Percentiles rank a stretch among this genome's conserved stretches.
phyloP scores from a whole-genome alignment of 2,329 filamentous ascomycete genomes.

The Xylaria arbuscula region DNA sequence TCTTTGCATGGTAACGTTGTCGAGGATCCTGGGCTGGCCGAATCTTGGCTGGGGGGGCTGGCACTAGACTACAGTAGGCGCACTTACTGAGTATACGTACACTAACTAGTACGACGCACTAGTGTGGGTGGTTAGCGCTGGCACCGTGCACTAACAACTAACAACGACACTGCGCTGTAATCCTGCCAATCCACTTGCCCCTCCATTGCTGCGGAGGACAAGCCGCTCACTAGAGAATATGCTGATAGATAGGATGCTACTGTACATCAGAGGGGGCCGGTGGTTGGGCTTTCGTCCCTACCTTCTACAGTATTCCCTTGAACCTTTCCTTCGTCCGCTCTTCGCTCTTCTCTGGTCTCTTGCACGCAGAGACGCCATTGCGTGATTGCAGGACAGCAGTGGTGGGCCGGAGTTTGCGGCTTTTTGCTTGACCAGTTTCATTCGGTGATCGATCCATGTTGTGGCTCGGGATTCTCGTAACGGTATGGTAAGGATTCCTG shows the following conservation, averaged over 20 bases:
- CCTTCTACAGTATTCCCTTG: not conserved
- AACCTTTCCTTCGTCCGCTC: not conserved
- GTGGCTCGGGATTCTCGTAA: slow-evolving; percentile 35
- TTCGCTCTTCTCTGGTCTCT: slow-evolving; percentile 20
- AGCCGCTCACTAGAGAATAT: slow-evolving; percentile 16
- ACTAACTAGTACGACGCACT: not conserved
- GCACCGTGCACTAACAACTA: slow-evolving; percentile 8
- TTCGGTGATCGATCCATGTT: slow-evolving; percentile 40
- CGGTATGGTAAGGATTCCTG: slow-evolving; percentile 5
- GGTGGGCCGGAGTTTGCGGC: slow-evolving; percentile 42
- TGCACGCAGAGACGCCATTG: slow-evolving; percentile 33
- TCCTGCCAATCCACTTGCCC: slow-evolving; percentile 14
- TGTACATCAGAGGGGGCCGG: not conserved
- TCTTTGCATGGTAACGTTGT: slow-evolving; percentile 37
- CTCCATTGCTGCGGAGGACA: slow-evolving; percentile 26
- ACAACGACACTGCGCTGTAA: slow-evolving; percentile 4
- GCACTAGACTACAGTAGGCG: not conserved
- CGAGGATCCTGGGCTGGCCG: slow-evolving; percentile 37
- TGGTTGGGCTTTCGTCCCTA: slow-evolving; percentile 25
- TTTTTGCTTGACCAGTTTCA: slow-evolving; percentile 48
- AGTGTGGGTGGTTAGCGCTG: slow-evolving; percentile 9
- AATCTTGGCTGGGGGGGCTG: slow-evolving; percentile 38
- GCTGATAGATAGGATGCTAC: not conserved
- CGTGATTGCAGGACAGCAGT: slow-evolving; percentile 26
- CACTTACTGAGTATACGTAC: too few species aligned